phyloP scores from a whole-genome alignment of 495 filamentous ascomycete species.

The Aspergillus saccharolyticus region DNA sequence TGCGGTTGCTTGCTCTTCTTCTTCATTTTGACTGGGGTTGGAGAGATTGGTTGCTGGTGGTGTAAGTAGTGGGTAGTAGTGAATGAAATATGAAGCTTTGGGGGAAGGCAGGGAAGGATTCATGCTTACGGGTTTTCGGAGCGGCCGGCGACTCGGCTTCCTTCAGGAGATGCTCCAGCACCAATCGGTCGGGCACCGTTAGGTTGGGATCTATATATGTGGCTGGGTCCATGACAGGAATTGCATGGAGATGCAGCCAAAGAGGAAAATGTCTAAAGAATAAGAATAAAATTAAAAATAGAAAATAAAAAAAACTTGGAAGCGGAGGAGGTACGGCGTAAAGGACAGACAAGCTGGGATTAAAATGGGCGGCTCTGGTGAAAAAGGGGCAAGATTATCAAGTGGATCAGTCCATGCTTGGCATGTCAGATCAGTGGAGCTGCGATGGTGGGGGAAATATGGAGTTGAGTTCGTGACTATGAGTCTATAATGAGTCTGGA shows the following conservation, averaged over 20 bases:
- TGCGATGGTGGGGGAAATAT: too few relatives aligned
- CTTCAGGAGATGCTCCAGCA: slow-evolving; percentile 43
- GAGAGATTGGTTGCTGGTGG: too few relatives aligned
- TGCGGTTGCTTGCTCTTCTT: too few relatives aligned
- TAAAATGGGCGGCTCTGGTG: background rate
- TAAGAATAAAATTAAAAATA: too few relatives aligned
- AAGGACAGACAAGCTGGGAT: background rate
- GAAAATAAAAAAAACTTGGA: background rate
- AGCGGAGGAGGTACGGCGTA: background rate
- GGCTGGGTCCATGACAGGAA: slow-evolving; percentile 35
- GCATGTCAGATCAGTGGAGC: background rate
- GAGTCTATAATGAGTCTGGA: too few relatives aligned
- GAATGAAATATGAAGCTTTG: slow-evolving; percentile 42
- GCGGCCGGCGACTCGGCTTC: slow-evolving; percentile 20
- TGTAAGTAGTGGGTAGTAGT: too few relatives aligned
- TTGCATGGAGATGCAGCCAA: too few relatives aligned
- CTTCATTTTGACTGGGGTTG: too few relatives aligned
- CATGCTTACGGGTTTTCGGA: background rate
- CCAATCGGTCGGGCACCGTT: slow-evolving; percentile 44
- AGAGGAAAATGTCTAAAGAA: too few relatives aligned
- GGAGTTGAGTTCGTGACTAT: too few relatives aligned
- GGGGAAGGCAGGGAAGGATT: slow-evolving; percentile 35
- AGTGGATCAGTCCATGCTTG: background rate
- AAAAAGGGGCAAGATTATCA: background rate
- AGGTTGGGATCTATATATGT: slow-evolving; percentile 45